These are phyloP conservation scores for Clarireedia sp. DNA, from an alignment of 2,329 filamentous ascomycete species.

Conservation along the genomic window DNA sequence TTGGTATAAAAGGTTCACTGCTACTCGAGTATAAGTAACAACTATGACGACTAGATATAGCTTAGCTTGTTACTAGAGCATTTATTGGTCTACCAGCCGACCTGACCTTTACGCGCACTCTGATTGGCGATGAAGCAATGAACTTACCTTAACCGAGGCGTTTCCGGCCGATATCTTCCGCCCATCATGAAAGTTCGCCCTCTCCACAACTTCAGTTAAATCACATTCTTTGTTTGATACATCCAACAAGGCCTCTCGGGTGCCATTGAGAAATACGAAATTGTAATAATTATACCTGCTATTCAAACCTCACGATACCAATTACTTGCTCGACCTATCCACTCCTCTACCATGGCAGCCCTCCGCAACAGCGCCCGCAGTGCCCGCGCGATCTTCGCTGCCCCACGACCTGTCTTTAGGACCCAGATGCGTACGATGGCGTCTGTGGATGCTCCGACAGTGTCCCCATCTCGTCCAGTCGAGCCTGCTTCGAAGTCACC, in stretches of 20 bases:
- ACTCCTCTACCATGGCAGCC: constrained; percentile 10
- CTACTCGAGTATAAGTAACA: no score
- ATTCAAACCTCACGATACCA: not conserved
- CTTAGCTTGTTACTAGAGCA: no score
- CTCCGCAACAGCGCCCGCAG: constrained; percentile 12
- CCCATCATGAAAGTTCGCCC: constrained; percentile 1
- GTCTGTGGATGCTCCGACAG: constrained; percentile 4
- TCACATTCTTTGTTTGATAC: not conserved
- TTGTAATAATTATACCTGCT: constrained; percentile 2
- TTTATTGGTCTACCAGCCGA: no score
- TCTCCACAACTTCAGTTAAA: constrained; percentile 6
- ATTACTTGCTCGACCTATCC: not conserved
- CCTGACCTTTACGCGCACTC: no score
- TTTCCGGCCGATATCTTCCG: not conserved
- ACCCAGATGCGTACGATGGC: constrained; percentile 13
- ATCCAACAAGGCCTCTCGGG: not conserved
- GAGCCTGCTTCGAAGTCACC: constrained; percentile 17
- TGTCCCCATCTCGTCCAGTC: constrained; percentile 15
- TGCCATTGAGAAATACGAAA: not conserved
- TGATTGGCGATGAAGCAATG: no score
- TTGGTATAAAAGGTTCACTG: no score
- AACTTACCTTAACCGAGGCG: no score
- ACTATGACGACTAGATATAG: no score
- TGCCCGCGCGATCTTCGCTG: constrained; percentile 11
- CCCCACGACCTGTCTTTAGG: constrained; percentile 10